Conservation (phyloP, 768 basidiomycete species). For the Mycena indigotica region DNA sequence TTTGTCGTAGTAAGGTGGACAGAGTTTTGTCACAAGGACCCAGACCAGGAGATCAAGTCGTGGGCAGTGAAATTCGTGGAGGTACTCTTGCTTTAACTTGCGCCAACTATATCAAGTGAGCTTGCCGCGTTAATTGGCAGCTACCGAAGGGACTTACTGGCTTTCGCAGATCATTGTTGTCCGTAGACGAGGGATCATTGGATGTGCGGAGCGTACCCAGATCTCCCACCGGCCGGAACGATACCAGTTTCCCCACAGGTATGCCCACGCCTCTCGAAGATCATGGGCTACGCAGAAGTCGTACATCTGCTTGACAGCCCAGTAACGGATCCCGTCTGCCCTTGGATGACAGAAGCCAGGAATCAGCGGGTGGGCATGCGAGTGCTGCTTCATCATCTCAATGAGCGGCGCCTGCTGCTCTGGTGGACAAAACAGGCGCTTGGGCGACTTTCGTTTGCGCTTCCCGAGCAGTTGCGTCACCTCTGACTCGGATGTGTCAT, state of each 20-base stretch:
- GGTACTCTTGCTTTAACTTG: conserved; percentile 32
- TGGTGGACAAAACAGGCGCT: conserved; percentile 24
- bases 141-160: conserved; percentile 23
- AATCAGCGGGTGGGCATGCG: conserved; percentile 28
- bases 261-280: conserved; percentile 27
- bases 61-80: conserved; percentile 21
- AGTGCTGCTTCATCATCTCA: conserved; percentile 23
- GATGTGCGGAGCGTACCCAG: conserved; percentile 26
- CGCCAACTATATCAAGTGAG: conserved; percentile 28
- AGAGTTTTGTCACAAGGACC: conserved; percentile 12
- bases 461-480: background rate
- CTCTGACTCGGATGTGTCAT: background rate
- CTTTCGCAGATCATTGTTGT: conserved; percentile 33
- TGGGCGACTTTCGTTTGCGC: background rate
- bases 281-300: conserved; percentile 23
- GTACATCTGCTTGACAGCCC: conserved; percentile 30
- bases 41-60: conserved; percentile 15
- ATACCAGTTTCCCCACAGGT: conserved; percentile 26
- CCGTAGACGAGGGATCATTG: conserved; percentile 26
- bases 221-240: conserved; percentile 28
- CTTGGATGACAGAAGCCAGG: conserved; percentile 25
- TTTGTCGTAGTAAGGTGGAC: conserved; percentile 10
- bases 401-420: conserved; percentile 18
- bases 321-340: conserved; percentile 22
- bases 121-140: background rate